Evolutionary conservation across 805 yeast genomes (phyloP).

Genomic region (Scheffersomyces stipitis): DNA sequence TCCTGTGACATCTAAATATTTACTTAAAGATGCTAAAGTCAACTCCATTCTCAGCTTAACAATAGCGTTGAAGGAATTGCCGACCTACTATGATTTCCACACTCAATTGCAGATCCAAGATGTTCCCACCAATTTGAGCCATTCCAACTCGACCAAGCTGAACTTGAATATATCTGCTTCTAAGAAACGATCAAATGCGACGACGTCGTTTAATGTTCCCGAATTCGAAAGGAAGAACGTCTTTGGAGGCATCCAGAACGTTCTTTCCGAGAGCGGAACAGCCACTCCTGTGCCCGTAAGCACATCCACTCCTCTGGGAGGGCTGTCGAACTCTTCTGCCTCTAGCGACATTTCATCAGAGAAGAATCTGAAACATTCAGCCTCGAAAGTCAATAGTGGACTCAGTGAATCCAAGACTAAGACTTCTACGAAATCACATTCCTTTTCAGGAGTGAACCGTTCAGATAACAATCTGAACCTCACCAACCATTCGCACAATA

Average conservation of each 20-base stretch:
- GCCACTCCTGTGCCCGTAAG: background rate
- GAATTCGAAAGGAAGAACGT: slow-evolving; percentile 43
- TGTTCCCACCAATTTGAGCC: slow-evolving; percentile 6
- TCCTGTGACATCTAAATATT: slow-evolving; percentile 57
- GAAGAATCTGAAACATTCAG: background rate
- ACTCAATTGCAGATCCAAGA: slow-evolving; percentile 41
- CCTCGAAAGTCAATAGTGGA: background rate
- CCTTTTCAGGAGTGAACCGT: background rate
- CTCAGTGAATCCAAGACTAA: background rate
- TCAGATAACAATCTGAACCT: background rate
- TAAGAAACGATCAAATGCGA: slow-evolving; percentile 13
- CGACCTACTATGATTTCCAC: slow-evolving; percentile 39
- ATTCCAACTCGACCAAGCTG: too few relatives aligned
- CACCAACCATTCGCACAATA: background rate
- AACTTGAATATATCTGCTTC: too few relatives aligned
- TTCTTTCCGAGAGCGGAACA: slow-evolving; percentile 14
- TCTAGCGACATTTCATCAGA: background rate
- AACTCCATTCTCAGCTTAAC: slow-evolving; percentile 74
- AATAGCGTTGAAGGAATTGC: slow-evolving; percentile 48
- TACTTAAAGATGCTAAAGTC: slow-evolving; percentile 75
- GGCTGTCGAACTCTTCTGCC: background rate
- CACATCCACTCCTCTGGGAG: background rate
- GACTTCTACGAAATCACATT: background rate
- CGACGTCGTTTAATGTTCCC: slow-evolving; percentile 44
- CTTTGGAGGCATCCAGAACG: slow-evolving; percentile 52